phyloP scores from a whole-genome alignment of 306 rosid genomes.

The Trifolium pratense region DNA sequence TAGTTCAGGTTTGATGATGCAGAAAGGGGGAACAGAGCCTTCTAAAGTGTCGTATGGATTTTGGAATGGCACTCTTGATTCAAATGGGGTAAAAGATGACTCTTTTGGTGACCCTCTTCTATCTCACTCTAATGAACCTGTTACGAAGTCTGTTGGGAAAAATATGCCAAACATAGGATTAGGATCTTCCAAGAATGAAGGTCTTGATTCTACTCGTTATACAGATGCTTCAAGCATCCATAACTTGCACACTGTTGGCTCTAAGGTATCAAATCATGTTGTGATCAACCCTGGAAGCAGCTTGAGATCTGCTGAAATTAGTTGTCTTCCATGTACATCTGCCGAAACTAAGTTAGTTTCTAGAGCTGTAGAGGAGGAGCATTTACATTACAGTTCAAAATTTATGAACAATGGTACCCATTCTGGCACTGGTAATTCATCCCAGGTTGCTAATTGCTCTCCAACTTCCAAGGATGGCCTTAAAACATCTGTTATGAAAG shows the following conservation, averaged over 20 bases:
- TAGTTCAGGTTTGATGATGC: conserved; percentile 41
- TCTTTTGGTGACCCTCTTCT: conserved; percentile 32
- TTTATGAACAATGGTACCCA: conserved; percentile 47
- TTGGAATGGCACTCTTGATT: conserved; percentile 56
- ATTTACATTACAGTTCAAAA: conserved; percentile 44
- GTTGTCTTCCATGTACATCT: conserved; percentile 29
- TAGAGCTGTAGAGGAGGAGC: conserved; percentile 47
- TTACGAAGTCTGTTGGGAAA: conserved; percentile 35
- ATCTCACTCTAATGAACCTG: conserved; percentile 45
- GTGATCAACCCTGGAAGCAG: conserved; percentile 36
- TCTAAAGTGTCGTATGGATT: conserved; percentile 57
- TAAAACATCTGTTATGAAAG: conserved; percentile 65
- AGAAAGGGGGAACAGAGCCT: conserved; percentile 51
- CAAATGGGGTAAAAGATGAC: conserved; percentile 39
- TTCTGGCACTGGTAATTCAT: conserved; percentile 50
- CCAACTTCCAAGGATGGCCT: conserved; percentile 60
- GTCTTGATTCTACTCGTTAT: conserved; percentile 38
- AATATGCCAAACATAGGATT: conserved; percentile 40
- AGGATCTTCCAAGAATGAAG: conserved; percentile 44
- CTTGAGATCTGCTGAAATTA: conserved; percentile 54
- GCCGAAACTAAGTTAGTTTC: conserved; percentile 48
- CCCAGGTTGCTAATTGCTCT: conserved; percentile 48
- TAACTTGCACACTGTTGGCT: conserved; percentile 45
- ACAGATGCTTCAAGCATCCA: conserved; percentile 45
- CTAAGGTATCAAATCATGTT: conserved; percentile 51